phyloP scores from a whole-genome alignment of 2,329 filamentous ascomycete genomes.

The Rhynchosporium graminicola region DNA sequence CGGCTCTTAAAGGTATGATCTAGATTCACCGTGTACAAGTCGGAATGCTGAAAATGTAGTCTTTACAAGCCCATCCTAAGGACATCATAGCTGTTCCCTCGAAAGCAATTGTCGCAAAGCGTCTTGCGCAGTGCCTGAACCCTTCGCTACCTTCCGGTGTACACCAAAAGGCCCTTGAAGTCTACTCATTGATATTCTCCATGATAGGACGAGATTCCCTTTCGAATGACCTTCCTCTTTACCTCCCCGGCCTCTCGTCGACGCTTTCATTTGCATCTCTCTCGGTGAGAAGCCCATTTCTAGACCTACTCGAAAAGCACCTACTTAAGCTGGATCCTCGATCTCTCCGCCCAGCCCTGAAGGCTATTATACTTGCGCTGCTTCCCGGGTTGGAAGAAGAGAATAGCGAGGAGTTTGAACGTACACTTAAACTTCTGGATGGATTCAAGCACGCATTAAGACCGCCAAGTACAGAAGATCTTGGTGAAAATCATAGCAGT shows the following conservation, averaged over 20 bases:
- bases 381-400: conserved; percentile 93
- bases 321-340: conserved; percentile 71
- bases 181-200: conserved; percentile 87
- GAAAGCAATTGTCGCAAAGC: conserved; percentile 81
- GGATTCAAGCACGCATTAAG: conserved; percentile 71
- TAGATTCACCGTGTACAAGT: conserved; percentile 15
- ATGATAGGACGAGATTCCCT: conserved; percentile 80
- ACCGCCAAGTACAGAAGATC: conserved; percentile 51
- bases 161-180: conserved; percentile 94
- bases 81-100: conserved; percentile 74
- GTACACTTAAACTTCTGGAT: conserved; percentile 76
- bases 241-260: conserved; percentile 84
- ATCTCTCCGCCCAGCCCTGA: conserved; percentile 81
- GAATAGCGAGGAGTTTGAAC: conserved; percentile 94
- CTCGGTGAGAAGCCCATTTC: conserved; percentile 81
- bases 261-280: conserved; percentile 94
- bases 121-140: conserved; percentile 92
- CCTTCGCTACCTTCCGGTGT: conserved; percentile 92
- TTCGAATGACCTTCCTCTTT: conserved; percentile 79
- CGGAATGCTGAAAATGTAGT: conserved; percentile 52
- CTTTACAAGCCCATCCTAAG: conserved; percentile 81
- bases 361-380: conserved; percentile 84
- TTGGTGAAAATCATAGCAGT: conserved; percentile 55
- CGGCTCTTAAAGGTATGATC: conserved; percentile 76
- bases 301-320: conserved; percentile 79